Base-by-base conservation (phyloP, 2,329 filamentous ascomycete species). In the Aspergillus oerlinghausenensis region DNA sequence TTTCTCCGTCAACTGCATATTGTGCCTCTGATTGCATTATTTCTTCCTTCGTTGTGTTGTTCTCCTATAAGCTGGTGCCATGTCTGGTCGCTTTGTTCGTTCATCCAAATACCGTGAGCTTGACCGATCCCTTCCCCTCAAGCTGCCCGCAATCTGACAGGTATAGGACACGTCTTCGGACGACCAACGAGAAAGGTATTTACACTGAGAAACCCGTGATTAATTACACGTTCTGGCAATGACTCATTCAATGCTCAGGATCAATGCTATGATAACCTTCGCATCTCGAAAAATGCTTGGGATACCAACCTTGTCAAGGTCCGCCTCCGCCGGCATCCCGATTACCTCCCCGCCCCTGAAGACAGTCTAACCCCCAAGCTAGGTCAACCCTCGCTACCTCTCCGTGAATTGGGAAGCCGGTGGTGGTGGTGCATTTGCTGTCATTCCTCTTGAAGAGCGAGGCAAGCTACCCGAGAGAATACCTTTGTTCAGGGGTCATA, bases 241-340 rank as follows among this genome's bases (percentile, higher is more conserved):
- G 32, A 42, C 56, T 60, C 28, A 59, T 62, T 52, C 50, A 50
- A 19, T 38, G 21, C 26, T 21, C 57, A 87, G 84, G 94, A 99
- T 76, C 90, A 90, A 84, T 97, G 92, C 82, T 99, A 97, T 79
- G 94, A 99, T 77, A 97, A 97, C 77, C 81, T 99, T 66, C 90
- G 91, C 74, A 91, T 99, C 77, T 97, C 92, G 71, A 90, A 89
- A 77, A 99, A 99, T 86, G 94, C 94, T 55, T 99, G 94, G 94
- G 94, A 99, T 77, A 97, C 92, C 70, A 99, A 99, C 80, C 81
- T 99, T 71, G 84, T 97, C 79, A 97, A 97, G 88, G 92, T 95
- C 76, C 74, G 82, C 43, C 43, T 72, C 55, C 52, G 59, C 56
- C 57, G 63, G 62, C 61, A 67, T 64, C 67, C 65, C 65, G 61